Conservation (phyloP, 768 basidiomycete genomes). For the Kwoniella sp. region DNA sequence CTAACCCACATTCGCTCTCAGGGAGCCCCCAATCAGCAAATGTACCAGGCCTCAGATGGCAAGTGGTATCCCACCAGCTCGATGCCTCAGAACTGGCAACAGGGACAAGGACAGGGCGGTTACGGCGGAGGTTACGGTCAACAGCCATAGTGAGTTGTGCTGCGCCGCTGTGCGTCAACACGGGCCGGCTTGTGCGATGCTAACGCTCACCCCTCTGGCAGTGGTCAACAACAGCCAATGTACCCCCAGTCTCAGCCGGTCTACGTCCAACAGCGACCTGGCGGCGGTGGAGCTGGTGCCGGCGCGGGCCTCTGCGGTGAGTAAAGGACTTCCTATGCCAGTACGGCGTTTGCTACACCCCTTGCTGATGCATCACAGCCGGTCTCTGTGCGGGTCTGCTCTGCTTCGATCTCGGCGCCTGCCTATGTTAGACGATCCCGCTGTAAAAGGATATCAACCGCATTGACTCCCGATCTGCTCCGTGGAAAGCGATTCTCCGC, state of each 20-base stretch:
- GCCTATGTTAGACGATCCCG: neutral
- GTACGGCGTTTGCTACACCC: neutral
- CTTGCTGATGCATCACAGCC: no score
- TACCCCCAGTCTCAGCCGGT: conserved; percentile 7
- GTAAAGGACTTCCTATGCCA: neutral
- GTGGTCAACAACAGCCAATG: conserved; percentile 21
- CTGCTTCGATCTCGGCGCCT: conserved; percentile 8
- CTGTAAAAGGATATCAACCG: no score
- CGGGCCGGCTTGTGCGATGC: neutral
- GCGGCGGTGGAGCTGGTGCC: neutral
- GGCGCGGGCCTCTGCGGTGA: conserved; percentile 9
- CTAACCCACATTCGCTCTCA: neutral
- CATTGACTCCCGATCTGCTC: no score
- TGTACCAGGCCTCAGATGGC: conserved; percentile 39
- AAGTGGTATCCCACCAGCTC: conserved; percentile 31
- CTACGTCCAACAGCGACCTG: conserved; percentile 5
- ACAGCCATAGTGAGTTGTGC: conserved; percentile 3
- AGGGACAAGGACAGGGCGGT: neutral
- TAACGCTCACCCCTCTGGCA: neutral
- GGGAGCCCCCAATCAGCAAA: conserved; percentile 14
- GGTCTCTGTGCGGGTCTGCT: conserved; percentile 4
- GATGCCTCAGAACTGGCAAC: conserved; percentile 16
- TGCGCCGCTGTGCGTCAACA: neutral
- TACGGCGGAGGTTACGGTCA: neutral
- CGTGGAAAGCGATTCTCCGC: no score